Evolutionary conservation across 495 filamentous ascomycete species (phyloP), one percentile per base, ranked within the genome.

Genomic region (Xylaria longipes): DNA sequence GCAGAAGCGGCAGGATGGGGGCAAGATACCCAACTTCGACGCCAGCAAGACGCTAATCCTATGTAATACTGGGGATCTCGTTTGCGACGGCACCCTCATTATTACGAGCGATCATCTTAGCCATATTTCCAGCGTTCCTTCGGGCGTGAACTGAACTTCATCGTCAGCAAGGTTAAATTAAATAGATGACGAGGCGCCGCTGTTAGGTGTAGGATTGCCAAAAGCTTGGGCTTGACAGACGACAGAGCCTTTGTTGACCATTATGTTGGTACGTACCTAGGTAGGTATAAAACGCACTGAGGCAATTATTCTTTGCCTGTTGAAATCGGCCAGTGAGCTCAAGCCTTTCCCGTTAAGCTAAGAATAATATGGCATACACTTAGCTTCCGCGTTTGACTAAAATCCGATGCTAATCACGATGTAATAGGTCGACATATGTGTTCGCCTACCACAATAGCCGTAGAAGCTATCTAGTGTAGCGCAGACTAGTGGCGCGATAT

Each of bases 21-120:
- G 80, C 1, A 74, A 77, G 22, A 83, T 89, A 64, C 79, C 81
- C 27, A 83, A 84, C 66, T 87, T 87, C 70, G 81, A 84, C 31
- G 58, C 76, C 5, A 74, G 72, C 25, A 83, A 83, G 73, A 79
- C 80, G 43, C 76, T 85, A 72, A 84, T 88, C 45, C 84, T 86
- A 71, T 90, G 88, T 73, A 82, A 84, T 29, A 46, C 76, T 33
- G 85, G 84, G 2, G 88, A 88, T 69, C 68, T 84, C 65, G 85
- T 89, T 25, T 89, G 86, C 75, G 73, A 81, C 12, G 86, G 85
- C 20, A 86, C 84, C 6, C 72, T 88, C 61, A 80, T 85, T 25
- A 79, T 87, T 20, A 77, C 79, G 0, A 74, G 83, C 5, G 78
- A 84, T 20, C 86, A 88, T 71, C 78, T 84, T 35, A 81, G 77